Evolutionary conservation across 805 yeast genomes (phyloP).

Genomic region (Saccharomycopsis capsularis): DNA sequence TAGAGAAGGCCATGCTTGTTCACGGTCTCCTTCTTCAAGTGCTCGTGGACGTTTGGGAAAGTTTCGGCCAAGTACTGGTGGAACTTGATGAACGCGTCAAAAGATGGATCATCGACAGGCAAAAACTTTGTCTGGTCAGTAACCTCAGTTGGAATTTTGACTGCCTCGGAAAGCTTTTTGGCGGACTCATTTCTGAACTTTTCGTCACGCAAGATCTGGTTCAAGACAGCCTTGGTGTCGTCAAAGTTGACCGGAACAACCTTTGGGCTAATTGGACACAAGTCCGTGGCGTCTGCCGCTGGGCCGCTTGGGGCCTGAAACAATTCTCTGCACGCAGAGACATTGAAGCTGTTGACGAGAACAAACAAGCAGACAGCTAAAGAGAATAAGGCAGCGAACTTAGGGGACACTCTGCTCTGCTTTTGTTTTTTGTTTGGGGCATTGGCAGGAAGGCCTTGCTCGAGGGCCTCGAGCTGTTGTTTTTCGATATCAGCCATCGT

Average conservation of each 20-base stretch:
- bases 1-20: conserved; percentile 58
- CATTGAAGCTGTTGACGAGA: too few relatives aligned
- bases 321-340: too few relatives aligned
- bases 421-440: too few relatives aligned
- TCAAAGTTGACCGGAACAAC: conserved; percentile 11
- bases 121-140: conserved; percentile 45
- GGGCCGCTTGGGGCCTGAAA: too few relatives aligned
- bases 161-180: conserved; percentile 46
- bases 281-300: too few relatives aligned
- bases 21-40: conserved; percentile 46
- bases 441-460: too few relatives aligned
- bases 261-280: conserved; percentile 15
- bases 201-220: conserved; percentile 27
- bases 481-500: too few relatives aligned
- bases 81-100: conserved; percentile 41
- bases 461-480: too few relatives aligned
- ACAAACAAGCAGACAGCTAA: too few relatives aligned
- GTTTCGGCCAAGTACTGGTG: conserved; percentile 45
- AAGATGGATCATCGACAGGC: conserved; percentile 44
- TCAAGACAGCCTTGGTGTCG: conserved; percentile 5
- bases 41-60: conserved; percentile 47
- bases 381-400: too few relatives aligned
- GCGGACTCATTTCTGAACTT: conserved; percentile 36
- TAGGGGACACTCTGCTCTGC: too few relatives aligned
- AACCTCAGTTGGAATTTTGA: conserved; percentile 58